phyloP scores from a whole-genome alignment of 495 filamentous ascomycete genomes.

The Xylaria castorea region DNA sequence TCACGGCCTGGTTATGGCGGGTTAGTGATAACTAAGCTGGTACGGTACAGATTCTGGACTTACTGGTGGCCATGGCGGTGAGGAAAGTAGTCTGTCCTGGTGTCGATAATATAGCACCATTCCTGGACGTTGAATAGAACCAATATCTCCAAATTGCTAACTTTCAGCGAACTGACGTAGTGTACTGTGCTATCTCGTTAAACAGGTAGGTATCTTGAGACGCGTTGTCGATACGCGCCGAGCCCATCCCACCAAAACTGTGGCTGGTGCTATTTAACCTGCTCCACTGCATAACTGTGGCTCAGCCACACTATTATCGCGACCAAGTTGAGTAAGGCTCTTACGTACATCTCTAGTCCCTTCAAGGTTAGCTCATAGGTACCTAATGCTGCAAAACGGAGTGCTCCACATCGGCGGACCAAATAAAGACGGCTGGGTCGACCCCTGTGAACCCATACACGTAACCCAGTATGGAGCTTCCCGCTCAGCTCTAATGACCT shows the following conservation, averaged over 20 bases:
- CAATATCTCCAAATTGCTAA: not conserved
- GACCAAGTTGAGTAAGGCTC: not conserved
- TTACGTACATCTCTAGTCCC: not conserved
- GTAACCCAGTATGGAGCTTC: conserved; percentile 17
- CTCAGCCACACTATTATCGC: not conserved
- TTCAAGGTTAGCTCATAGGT: not conserved
- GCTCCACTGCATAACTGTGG: not conserved
- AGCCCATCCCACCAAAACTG: conserved; percentile 16
- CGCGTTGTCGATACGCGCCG: conserved; percentile 25
- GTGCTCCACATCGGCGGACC: not conserved
- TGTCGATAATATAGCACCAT: conserved; percentile 7
- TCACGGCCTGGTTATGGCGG: conserved; percentile 44
- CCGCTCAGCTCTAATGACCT: conserved; percentile 18
- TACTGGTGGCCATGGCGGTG: conserved; percentile 39
- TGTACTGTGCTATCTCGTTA: not conserved
- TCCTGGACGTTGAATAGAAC: not conserved
- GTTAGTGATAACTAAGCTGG: conserved; percentile 30
- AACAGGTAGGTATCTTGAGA: not conserved
- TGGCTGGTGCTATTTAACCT: not conserved
- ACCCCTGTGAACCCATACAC: not conserved
- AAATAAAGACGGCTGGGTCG: not conserved
- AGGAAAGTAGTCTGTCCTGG: not conserved
- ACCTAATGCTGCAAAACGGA: not conserved
- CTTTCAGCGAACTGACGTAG: conserved; percentile 3
- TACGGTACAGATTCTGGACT: conserved; percentile 15